Evolutionary conservation across 140 eudicot species (phyloP), one percentile per base, ranked within the genome.

Genomic region (Anethum foeniculum): DNA sequence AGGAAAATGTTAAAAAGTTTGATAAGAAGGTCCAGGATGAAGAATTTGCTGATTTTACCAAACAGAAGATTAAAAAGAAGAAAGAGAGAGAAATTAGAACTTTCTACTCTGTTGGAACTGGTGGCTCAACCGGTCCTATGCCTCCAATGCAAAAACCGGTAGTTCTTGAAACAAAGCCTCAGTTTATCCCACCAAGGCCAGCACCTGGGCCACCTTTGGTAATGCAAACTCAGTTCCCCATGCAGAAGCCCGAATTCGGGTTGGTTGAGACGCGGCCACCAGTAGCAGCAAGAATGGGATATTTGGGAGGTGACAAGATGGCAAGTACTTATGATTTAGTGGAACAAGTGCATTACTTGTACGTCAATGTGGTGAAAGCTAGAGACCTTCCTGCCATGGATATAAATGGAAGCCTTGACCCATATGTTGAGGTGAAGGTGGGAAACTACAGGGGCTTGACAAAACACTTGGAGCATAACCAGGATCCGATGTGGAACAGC

Each of bases 221-320:
- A 52, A 92, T 90, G 98, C 95, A 87, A 65, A 92, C 90, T 96
- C 97, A 92, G 72, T 82, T 81, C 64, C 95, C 88, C 7, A 92
- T 89, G 10, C 96, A 85, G 86, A 89, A 83, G 71, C 93, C 99
- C 14, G 92, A 95, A 80, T 95, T 82, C 23, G 97, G 90, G 75
- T 78, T 95, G 82, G 90, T 89, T 82, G 99, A 95, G 89, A 95
- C 99, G 1, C 86, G 91, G 81, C 99, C 99, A 25, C 99, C 97
- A 13, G 76, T 95, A 88, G 99, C 97, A 48, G 97, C 99, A 14
- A 84, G 97, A 52, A 89, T 89, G 94, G 95, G 97, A 9, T 89
- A 89, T 79, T 82, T 90, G 77, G 94, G 94, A 3, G 89, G 93
- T 0, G 93, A 95, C 80, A 95, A 92, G 81, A 92, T 90, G 1